Conservation (phyloP, 495 filamentous ascomycete species). For the Penicillium coprophilum region DNA sequence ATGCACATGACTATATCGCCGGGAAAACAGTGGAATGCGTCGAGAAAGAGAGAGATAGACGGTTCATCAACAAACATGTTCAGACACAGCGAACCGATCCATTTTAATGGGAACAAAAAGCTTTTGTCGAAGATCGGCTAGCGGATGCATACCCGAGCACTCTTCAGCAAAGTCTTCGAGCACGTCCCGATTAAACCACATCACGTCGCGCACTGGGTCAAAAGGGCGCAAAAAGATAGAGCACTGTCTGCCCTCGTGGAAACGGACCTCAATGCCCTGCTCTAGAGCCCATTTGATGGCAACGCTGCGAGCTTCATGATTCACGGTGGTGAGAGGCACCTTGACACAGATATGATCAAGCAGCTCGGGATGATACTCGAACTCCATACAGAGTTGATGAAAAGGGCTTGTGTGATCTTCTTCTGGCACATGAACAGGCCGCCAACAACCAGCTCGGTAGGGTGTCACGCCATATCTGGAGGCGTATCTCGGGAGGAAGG, state of each 20-base stretch:
- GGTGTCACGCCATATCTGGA: not conserved
- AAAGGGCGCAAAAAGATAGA: not conserved
- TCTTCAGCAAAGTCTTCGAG: not conserved
- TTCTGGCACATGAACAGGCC: not conserved
- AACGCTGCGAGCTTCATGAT: not conserved
- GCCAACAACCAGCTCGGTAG: not conserved
- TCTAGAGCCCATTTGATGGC: not conserved
- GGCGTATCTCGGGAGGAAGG: not conserved
- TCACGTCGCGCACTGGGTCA: not conserved
- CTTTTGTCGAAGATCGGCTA: too few species aligned
- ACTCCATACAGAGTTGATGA: not conserved
- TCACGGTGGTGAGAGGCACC: not conserved
- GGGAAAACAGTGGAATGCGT: not conserved
- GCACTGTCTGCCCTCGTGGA: not conserved
- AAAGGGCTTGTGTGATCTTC: not conserved
- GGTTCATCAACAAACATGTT: too few species aligned
- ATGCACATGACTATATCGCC: not conserved
- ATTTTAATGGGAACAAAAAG: too few species aligned
- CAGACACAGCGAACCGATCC: too few species aligned
- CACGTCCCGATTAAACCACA: not conserved
- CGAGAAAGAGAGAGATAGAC: too few species aligned
- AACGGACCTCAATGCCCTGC: not conserved
- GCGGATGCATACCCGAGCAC: too few species aligned
- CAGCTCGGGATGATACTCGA: not conserved
- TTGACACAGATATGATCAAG: not conserved